Evolutionary conservation across 2,329 filamentous ascomycete species (phyloP).

Genomic region (Aspergillus chevalieri): DNA sequence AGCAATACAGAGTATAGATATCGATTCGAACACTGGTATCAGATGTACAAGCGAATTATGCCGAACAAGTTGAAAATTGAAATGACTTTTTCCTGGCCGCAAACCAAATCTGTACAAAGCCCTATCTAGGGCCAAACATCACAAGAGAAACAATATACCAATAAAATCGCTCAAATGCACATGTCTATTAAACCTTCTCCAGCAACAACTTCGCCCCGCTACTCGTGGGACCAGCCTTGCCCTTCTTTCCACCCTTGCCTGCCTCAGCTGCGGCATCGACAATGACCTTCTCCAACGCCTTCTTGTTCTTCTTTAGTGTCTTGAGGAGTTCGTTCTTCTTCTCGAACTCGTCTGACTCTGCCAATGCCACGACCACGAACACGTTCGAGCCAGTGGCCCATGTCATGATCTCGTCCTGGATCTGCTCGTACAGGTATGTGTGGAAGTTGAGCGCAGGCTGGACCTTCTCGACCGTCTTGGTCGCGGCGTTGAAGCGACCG

Average conservation of each 20-base stretch:
- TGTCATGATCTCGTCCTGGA: conserved; percentile 65
- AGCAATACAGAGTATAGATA: too few relatives aligned
- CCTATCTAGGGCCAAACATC: neutral
- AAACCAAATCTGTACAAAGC: neutral
- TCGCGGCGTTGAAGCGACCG: conserved; percentile 71
- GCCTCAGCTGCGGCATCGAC: conserved; percentile 46
- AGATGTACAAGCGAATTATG: too few relatives aligned
- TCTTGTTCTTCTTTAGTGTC: conserved; percentile 66
- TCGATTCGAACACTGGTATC: too few relatives aligned
- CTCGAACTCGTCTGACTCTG: conserved; percentile 68
- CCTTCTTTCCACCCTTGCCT: conserved; percentile 42
- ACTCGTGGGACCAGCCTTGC: conserved; percentile 35
- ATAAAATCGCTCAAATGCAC: neutral
- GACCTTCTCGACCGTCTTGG: conserved; percentile 63
- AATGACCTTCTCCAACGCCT: conserved; percentile 55
- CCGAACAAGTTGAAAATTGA: too few relatives aligned
- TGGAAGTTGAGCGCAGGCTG: conserved; percentile 77
- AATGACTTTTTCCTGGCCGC: neutral
- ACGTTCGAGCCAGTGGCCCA: conserved; percentile 86
- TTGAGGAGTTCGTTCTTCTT: conserved; percentile 62
- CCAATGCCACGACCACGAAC: conserved; percentile 75
- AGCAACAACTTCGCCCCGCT: conserved; percentile 41
- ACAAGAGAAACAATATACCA: neutral
- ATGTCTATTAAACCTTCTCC: conserved; percentile 28
- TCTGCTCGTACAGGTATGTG: conserved; percentile 71